phyloP scores from a whole-genome alignment of 2,329 filamentous ascomycete species.

The Pseudogymnoascus sp. region DNA sequence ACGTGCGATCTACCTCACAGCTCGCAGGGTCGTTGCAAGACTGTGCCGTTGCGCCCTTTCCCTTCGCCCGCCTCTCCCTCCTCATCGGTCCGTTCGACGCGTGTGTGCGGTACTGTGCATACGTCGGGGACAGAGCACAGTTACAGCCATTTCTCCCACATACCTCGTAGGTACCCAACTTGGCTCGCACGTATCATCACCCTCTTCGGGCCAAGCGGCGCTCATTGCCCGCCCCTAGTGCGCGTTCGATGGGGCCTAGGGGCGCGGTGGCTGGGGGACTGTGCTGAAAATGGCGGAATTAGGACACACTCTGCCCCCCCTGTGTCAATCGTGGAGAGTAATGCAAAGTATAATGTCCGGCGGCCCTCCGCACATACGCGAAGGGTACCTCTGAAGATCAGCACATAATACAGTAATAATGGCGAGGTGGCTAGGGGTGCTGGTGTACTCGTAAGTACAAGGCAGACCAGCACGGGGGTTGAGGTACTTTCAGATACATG shows the following conservation, averaged over 20 bases:
- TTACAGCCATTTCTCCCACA: background rate
- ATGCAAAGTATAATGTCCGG: background rate
- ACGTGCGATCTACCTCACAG: background rate
- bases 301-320: background rate
- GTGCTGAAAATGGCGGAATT: conserved; percentile 1
- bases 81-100: background rate
- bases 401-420: conserved; percentile 1
- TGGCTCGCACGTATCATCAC: background rate
- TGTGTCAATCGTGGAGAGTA: background rate
- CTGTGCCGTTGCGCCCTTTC: background rate
- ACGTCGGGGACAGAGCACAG: background rate
- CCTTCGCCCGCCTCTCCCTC: background rate
- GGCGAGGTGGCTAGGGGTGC: background rate
- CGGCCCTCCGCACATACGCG: background rate
- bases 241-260: background rate
- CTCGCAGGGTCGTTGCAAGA: too few relatives aligned
- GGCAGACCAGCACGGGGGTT: background rate
- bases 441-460: background rate
- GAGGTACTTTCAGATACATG: background rate
- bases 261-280: background rate
- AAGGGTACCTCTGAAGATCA: background rate
- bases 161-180: background rate
- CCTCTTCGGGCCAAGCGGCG: background rate
- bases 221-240: background rate
- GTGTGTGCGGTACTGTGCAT: background rate